Base-by-base conservation (phyloP, 768 basidiomycete genomes). In the Boletus sp. region DNA sequence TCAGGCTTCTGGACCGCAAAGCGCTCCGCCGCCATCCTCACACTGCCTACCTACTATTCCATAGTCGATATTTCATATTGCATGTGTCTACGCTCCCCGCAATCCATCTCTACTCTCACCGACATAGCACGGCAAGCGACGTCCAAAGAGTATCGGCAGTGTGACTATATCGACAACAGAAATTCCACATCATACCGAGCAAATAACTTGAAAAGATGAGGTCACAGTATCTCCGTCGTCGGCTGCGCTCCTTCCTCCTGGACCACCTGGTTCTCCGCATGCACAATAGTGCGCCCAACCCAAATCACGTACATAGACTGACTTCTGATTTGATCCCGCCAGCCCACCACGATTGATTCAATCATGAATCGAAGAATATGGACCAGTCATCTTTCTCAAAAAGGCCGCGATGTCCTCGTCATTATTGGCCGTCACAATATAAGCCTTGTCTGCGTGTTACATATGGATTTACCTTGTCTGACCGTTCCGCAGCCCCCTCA, bases 361-460 rank as follows among this genome's bases (percentile, higher is more conserved):
- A 24, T 56, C 58, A 20, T 69, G 66, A 68, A 3, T 24, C 24
- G 24, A 24, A 24, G 24, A 24, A 24, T 24, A 24, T 24, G 24
- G 24, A 1, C 69, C 69, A 0, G 54, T 71, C 10, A 56, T 69
- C 39, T 66, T 64, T 10, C 55, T 69, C 47, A 55, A 42, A 30
- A 71, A 47, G 69, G 65, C 18, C 35, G 33, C 7, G 59, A 71
- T 28, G 59, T 69, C n/a, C 60, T 67, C 11, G 67, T 71, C 47
- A 67, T 69, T 24, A 28, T 67, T 6, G 65, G 63, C 3, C 57
- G 68, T 46, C 66, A 68, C n/a, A 28, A 71, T 18, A 60, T 57
- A 6, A 7, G 55, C 7, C 10, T 32, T 47, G 30, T 7, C 45
- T 1, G 5, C 18, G 24, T 32, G 5, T 3, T 3, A 24, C 5